These are phyloP conservation scores for Jacaranda mimosifolia DNA, from an alignment of 257 asterid genomes.

Conservation along the genomic window DNA sequence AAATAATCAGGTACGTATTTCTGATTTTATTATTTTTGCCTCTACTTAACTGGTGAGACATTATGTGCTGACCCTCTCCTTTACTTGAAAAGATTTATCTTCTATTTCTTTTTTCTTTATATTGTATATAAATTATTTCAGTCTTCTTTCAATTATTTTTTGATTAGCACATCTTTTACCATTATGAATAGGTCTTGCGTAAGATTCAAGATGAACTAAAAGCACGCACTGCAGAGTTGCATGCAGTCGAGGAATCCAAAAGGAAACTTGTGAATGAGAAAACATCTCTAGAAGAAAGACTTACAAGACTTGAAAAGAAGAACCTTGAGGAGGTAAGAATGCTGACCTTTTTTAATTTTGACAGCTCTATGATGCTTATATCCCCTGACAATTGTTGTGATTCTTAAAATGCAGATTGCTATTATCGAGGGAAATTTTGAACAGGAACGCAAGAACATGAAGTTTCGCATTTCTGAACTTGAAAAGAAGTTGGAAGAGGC, in stretches of 20 bases:
- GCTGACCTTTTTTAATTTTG: slow-evolving; percentile 20
- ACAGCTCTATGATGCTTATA: slow-evolving; percentile 19
- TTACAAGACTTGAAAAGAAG: slow-evolving; percentile 72
- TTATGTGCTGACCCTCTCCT: not conserved
- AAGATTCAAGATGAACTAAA: slow-evolving; percentile 87
- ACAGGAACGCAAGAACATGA: slow-evolving; percentile 71
- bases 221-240: slow-evolving; percentile 75
- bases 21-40: slow-evolving; percentile 7
- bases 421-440: slow-evolving; percentile 63
- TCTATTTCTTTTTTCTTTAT: not conserved
- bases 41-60: slow-evolving; percentile 14
- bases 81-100: not conserved
- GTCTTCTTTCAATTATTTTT: slow-evolving; percentile 3
- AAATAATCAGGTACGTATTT: slow-evolving; percentile 71
- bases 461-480: slow-evolving; percentile 69
- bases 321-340: slow-evolving; percentile 64
- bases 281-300: slow-evolving; percentile 67
- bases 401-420: slow-evolving; percentile 58
- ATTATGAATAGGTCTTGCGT: slow-evolving; percentile 61
- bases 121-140: not conserved
- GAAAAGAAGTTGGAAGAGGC: slow-evolving; percentile 77
- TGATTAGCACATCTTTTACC: slow-evolving; percentile 11
- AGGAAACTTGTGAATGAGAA: slow-evolving; percentile 77
- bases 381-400: slow-evolving; percentile 25
- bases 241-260: slow-evolving; percentile 71